Percentiles rank a stretch among this genome's conserved stretches.
These are phyloP conservation scores for Chaetomium sp. DNA, from an alignment of 2,329 filamentous ascomycete species.

Conservation along the genomic window DNA sequence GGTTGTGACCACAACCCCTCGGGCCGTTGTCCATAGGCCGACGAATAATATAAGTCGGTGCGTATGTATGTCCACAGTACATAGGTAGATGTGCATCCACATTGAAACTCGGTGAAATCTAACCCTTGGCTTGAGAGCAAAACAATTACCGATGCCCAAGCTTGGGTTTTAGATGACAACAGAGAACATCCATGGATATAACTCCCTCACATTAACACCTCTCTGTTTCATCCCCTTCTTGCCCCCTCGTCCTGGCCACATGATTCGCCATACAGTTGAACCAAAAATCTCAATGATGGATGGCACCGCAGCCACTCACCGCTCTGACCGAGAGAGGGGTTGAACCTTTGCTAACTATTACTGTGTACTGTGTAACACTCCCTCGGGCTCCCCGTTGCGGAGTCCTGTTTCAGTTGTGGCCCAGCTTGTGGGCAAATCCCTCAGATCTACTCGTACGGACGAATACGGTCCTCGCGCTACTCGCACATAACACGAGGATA, in stretches of 20 bases:
- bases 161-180: background rate
- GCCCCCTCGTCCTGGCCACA: background rate
- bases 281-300: background rate
- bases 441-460: background rate
- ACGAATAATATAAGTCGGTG: background rate
- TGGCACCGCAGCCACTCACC: conserved; percentile 1
- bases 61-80: background rate
- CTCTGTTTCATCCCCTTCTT: conserved; percentile 1
- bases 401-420: background rate
- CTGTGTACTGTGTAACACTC: conserved; percentile 12
- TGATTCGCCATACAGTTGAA: background rate
- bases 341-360: background rate
- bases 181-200: conserved; percentile 7
- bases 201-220: background rate
- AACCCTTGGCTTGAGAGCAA: background rate
- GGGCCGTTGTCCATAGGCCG: background rate
- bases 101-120: background rate
- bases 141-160: background rate
- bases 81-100: no score
- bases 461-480: background rate
- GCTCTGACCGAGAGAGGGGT: background rate
- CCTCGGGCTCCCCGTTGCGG: background rate
- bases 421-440: background rate
- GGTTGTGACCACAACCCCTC: background rate
- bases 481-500: background rate